Percentiles rank a stretch among this genome's conserved stretches.
phyloP scores from a whole-genome alignment of 805 yeast genomes.

The Spathaspora hagerdaliae region DNA sequence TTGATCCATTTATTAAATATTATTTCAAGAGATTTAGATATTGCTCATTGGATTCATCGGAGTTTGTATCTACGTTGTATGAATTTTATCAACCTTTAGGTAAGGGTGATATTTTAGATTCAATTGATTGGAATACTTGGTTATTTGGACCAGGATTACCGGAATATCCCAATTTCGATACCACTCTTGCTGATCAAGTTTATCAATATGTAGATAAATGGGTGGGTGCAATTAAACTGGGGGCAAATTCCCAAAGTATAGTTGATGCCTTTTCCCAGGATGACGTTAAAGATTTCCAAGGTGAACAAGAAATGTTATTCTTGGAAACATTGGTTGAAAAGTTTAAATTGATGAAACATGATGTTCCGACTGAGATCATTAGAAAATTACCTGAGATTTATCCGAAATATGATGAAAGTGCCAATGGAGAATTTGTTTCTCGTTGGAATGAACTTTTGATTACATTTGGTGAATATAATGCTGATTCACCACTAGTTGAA shows the following conservation, averaged over 20 bases:
- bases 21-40: slow-evolving; percentile 26
- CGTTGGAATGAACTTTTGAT: slow-evolving; percentile 21
- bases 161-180: slow-evolving; percentile 23
- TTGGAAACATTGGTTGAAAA: slow-evolving; percentile 18
- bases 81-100: slow-evolving; percentile 19
- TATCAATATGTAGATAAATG: slow-evolving; percentile 20
- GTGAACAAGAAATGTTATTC: slow-evolving; percentile 23
- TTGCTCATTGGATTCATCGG: slow-evolving; percentile 22
- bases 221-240: slow-evolving; percentile 9
- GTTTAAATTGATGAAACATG: slow-evolving; percentile 9
- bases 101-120: slow-evolving; percentile 16
- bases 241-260: background rate
- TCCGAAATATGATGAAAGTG: slow-evolving; percentile 15
- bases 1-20: slow-evolving; percentile 26
- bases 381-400: slow-evolving; percentile 14
- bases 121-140: slow-evolving; percentile 27
- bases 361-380: slow-evolving; percentile 9
- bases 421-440: slow-evolving; percentile 22
- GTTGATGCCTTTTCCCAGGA: slow-evolving; percentile 6
- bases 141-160: slow-evolving; percentile 24
- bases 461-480: slow-evolving; percentile 14
- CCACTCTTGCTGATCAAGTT: slow-evolving; percentile 25
- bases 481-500: slow-evolving; percentile 12
- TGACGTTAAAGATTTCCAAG: slow-evolving; percentile 17
- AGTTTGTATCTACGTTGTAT: slow-evolving; percentile 22